A percentile compares a stretch with the other conserved stretches of the same genome.
These are phyloP conservation scores for Colletotrichum truncatum DNA, from an alignment of 2,329 filamentous ascomycete species.

Conservation along the genomic window DNA sequence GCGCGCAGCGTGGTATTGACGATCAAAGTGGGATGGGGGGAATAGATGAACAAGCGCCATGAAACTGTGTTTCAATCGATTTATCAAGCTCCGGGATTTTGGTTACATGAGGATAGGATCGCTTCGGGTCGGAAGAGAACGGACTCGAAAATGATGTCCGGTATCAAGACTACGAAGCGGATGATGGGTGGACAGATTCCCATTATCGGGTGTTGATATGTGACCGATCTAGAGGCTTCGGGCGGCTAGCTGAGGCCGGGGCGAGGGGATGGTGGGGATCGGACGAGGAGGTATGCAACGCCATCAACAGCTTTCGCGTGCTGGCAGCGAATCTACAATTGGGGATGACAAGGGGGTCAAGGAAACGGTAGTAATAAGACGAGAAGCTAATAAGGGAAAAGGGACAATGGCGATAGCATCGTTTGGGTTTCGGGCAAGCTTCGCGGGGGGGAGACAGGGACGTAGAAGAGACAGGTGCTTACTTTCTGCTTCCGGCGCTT, in stretches of 20 bases:
- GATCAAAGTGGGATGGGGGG: not conserved
- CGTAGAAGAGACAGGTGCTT: conserved; percentile 37
- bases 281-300: not conserved
- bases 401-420: not conserved
- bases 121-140: not conserved
- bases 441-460: not conserved
- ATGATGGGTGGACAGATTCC: not conserved
- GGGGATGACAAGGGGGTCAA: not conserved
- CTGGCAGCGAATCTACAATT: not conserved
- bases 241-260: conserved; percentile 13
- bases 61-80: not conserved
- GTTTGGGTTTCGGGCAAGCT: not conserved
- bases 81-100: not conserved
- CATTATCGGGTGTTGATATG: conserved; percentile 6
- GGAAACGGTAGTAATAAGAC: not conserved
- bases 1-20: conserved; percentile 2
- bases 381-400: not conserved
- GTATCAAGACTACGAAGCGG: not conserved
- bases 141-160: not conserved
- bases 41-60: not conserved
- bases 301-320: not conserved
- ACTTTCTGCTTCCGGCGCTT: conserved; percentile 76
- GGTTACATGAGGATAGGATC: not conserved
- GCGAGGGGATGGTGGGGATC: not conserved
- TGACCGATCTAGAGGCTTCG: not conserved